These are phyloP conservation scores for Nevesoporus exiguus DNA, from an alignment of 768 basidiomycete genomes.

Conservation along the genomic window DNA sequence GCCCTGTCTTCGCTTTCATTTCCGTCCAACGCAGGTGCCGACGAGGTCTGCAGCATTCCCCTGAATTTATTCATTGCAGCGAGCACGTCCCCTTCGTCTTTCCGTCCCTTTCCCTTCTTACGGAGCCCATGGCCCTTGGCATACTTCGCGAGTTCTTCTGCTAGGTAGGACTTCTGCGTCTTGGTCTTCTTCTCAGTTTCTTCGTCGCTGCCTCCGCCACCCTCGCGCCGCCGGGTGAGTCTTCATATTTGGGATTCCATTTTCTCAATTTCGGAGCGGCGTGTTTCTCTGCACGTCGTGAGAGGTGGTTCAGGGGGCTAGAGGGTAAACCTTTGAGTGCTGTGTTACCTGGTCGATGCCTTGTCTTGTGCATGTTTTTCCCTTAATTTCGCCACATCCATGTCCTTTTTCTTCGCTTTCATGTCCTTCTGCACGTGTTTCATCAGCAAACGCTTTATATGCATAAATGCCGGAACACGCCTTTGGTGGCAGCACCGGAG, in stretches of 20 bases:
- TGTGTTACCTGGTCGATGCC: constrained; percentile 51
- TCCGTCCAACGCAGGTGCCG: constrained; percentile 33
- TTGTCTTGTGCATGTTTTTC: constrained; percentile 74
- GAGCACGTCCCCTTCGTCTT: constrained; percentile 71
- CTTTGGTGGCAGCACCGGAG: constrained; percentile 11
- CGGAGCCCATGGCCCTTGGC: constrained; percentile 58
- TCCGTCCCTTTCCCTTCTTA: constrained; percentile 53
- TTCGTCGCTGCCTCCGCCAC: constrained; percentile 64
- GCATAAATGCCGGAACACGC: constrained; percentile 6
- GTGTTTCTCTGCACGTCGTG: constrained; percentile 45
- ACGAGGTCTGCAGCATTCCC: constrained; percentile 53
- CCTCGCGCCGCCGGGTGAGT: constrained; percentile 58
- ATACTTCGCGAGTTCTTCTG: constrained; percentile 82
- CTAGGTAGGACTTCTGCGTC: constrained; percentile 64
- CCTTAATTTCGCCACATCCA: constrained; percentile 67
- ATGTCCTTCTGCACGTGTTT: neutral
- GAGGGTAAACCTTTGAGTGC: neutral
- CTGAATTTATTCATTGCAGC: constrained; percentile 69
- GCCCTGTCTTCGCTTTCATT: constrained; percentile 17
- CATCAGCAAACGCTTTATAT: neutral
- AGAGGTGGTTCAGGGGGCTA: neutral
- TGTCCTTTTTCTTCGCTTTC: constrained; percentile 26
- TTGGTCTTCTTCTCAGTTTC: constrained; percentile 49
- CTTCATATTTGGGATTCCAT: constrained; percentile 89
- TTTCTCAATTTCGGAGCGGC: constrained; percentile 74